Base-by-base conservation (phyloP, 352 stramenopile genomes). In the Phytopythium vexans region DNA sequence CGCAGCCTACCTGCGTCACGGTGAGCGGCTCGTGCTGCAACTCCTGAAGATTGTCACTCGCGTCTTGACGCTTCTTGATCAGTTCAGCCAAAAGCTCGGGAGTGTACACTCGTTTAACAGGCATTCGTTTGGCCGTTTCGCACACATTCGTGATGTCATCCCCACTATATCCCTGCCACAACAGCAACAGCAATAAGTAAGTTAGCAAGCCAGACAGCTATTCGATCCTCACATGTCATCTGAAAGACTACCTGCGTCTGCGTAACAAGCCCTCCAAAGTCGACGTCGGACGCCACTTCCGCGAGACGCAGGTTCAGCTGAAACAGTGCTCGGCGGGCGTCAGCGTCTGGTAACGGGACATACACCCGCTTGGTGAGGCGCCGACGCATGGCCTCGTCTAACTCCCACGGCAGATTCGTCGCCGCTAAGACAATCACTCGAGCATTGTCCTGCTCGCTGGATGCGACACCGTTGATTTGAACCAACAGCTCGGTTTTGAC, bases 401-500 rank as follows among this genome's bases (percentile, higher is more conserved):
- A 62, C 40, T 98, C 94, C 96, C 96, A 99, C 31, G 97, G 96
- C 12, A 97, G 66, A 66, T 99, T 99, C 3, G 92, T 98, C 2
- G 96, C 96, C 12, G 91, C 96, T 35, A 99, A 72, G 11, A 99
- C 83, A 68, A 98, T 95, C n/a, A 95, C 85, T 21, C 69, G 72
- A 34, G 75, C 82, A 41, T 45, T 54, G 3, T 35, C 36, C 8
- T 63, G 49, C 16, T 85, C 77, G 2, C 61, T 62, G 3, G 75
- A 89, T 2, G 71, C 75, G 1, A 99, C 78, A 16, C 96, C 97
- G 61, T 98, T 97, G 80, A 99, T 98, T 70, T 99, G 96, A 10
- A 98, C 89, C 6, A 99, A 82, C 41, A 99, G 72, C 60, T 99
- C 96, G 7, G 96, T 98, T 68, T 99, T 99, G 41, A 99, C 94